Conservation (phyloP, 2,329 filamentous ascomycete genomes). For the Tolypocladium tropicale region DNA sequence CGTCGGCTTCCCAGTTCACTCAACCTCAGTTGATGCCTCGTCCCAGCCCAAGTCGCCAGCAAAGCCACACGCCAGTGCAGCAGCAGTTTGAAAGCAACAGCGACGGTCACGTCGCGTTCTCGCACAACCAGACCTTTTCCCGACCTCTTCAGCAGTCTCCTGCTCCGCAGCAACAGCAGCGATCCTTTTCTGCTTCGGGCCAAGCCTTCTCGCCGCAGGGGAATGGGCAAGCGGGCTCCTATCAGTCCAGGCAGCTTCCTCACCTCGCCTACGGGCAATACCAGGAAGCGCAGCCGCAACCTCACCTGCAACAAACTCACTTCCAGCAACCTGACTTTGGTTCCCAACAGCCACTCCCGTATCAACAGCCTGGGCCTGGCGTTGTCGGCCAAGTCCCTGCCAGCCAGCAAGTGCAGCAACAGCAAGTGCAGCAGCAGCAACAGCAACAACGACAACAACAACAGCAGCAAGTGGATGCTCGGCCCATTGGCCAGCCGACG, state of each 20-base stretch:
- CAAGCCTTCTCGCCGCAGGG: constrained; percentile 13
- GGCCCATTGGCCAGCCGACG: constrained; percentile 8
- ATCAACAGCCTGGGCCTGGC: constrained; percentile 7
- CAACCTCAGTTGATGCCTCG: constrained; percentile 23
- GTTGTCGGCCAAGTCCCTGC: neutral
- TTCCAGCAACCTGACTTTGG: constrained; percentile 5
- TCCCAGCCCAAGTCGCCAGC: constrained; percentile 17
- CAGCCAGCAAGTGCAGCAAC: constrained; percentile 8
- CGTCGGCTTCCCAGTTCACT: constrained; percentile 18
- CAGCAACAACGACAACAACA: constrained; percentile 11
- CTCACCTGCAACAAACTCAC: constrained; percentile 4
- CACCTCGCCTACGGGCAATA: constrained; percentile 7
- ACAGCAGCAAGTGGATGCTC: constrained; percentile 12
- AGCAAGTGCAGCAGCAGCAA: constrained; percentile 15
- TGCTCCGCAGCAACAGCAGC: constrained; percentile 18
- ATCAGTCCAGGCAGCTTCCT: constrained; percentile 5
- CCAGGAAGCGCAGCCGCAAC: neutral
- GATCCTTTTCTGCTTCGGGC: constrained; percentile 11
- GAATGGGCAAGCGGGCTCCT: constrained; percentile 13
- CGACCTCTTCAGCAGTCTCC: constrained; percentile 19
- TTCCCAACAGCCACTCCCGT: constrained; percentile 12
- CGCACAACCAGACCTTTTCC: constrained; percentile 14
- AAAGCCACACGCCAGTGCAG: constrained; percentile 22
- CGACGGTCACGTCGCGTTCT: constrained; percentile 17
- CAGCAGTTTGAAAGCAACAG: constrained; percentile 17